These are phyloP conservation scores for Acorus gramineus DNA, from an alignment of 106 monocot genomes.

Conservation along the genomic window DNA sequence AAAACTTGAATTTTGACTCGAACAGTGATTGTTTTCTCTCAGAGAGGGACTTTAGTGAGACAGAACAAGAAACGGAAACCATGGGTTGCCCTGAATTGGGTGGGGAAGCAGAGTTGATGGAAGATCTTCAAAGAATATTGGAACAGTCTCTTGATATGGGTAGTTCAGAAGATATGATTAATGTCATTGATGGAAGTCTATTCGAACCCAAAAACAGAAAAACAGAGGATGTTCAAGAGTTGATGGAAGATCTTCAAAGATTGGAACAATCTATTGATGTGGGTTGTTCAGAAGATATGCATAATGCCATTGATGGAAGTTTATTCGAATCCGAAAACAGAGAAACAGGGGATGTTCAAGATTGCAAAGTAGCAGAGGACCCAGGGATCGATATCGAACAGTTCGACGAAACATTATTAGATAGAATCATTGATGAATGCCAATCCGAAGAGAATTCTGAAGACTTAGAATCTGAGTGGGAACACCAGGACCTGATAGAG, in stretches of 20 bases:
- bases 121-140: background rate
- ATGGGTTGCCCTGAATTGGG: background rate
- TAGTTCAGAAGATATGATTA: background rate
- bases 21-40: constrained; percentile 39
- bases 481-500: constrained; percentile 79
- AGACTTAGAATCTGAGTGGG: constrained; percentile 74
- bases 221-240: background rate
- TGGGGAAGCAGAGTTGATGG: constrained; percentile 1
- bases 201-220: background rate
- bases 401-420: background rate
- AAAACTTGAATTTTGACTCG: constrained; percentile 35
- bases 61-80: constrained; percentile 4
- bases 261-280: background rate
- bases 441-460: constrained; percentile 30
- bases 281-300: background rate
- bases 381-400: background rate
- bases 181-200: background rate
- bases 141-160: background rate
- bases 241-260: background rate
- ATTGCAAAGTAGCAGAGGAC: background rate
- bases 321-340: background rate
- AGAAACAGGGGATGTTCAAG: background rate
- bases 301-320: background rate
- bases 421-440: background rate
- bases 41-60: constrained; percentile 28